A percentile compares a stretch with the other conserved stretches of the same genome.
phyloP scores from a whole-genome alignment of 768 basidiomycete genomes.

The Xerocomus potaroensis region DNA sequence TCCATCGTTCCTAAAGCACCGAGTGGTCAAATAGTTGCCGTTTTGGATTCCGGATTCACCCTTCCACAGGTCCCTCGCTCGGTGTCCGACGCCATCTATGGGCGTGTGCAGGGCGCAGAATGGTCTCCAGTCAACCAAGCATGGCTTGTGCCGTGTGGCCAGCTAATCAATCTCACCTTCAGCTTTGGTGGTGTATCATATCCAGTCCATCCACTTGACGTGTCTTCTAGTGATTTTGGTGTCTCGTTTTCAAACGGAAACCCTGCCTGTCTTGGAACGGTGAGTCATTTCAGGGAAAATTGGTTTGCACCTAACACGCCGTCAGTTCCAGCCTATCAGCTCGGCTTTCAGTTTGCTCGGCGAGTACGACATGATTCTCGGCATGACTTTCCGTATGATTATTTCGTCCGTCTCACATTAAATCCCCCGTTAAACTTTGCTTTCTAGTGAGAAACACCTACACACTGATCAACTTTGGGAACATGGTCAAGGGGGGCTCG shows the following conservation, averaged over 20 bases:
- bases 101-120: slow-evolving; percentile 67
- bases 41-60: slow-evolving; percentile 72
- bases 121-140: slow-evolving; percentile 52
- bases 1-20: slow-evolving; percentile 72
- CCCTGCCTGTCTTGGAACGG: slow-evolving; percentile 62
- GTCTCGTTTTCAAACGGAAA: slow-evolving; percentile 43
- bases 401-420: not conserved
- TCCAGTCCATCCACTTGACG: slow-evolving; percentile 73
- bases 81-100: slow-evolving; percentile 79
- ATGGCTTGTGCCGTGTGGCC: slow-evolving; percentile 75
- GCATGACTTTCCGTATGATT: slow-evolving; percentile 70
- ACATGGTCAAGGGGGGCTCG: slow-evolving; percentile 52
- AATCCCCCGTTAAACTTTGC: slow-evolving; percentile 4
- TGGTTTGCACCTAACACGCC: slow-evolving; percentile 6
- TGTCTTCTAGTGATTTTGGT: slow-evolving; percentile 53
- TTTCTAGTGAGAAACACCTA: slow-evolving; percentile 72
- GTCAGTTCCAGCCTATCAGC: slow-evolving; percentile 79
- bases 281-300: slow-evolving; percentile 33
- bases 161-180: slow-evolving; percentile 66
- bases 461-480: slow-evolving; percentile 66
- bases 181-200: slow-evolving; percentile 66
- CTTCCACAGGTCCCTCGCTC: slow-evolving; percentile 68
- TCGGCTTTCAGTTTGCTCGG: slow-evolving; percentile 73
- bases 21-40: slow-evolving; percentile 58
- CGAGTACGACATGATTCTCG: slow-evolving; percentile 78